phyloP scores from a whole-genome alignment of 1,139 yeast species.

The Yamadazyma blattariae region DNA sequence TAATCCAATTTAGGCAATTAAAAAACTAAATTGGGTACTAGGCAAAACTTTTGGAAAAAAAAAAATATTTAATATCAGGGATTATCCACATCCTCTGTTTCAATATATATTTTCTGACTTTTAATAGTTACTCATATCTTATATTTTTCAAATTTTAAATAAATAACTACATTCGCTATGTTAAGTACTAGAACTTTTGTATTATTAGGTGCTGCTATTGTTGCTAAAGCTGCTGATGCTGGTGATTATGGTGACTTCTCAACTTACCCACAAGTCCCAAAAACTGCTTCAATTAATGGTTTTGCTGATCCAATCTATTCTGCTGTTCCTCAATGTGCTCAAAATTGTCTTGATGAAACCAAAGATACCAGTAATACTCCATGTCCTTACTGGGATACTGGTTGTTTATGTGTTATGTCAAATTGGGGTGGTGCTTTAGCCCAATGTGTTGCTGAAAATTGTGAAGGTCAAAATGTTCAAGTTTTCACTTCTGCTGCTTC shows the following conservation, averaged over 20 bases:
- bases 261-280: conserved; percentile 47
- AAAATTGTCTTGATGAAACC: conserved; percentile 32
- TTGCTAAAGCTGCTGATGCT: conserved; percentile 11
- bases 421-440: conserved; percentile 46
- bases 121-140: no score
- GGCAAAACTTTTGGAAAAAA: no score
- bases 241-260: conserved; percentile 12
- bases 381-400: conserved; percentile 56
- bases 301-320: conserved; percentile 49
- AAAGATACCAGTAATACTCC: conserved; percentile 33
- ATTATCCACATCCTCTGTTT: no score
- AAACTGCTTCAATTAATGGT: conserved; percentile 51
- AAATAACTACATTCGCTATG: conserved; percentile 14
- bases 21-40: no score
- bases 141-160: no score
- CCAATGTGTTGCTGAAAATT: conserved; percentile 39
- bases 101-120: no score
- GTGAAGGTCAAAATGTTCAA: conserved; percentile 38
- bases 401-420: conserved; percentile 52
- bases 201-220: conserved; percentile 11
- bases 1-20: no score
- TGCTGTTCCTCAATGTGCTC: conserved; percentile 43
- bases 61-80: no score
- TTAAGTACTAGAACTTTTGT: conserved; percentile 11
- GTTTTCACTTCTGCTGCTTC: conserved; percentile 39